Conservation (phyloP, 2,329 filamentous ascomycete species). For the Alternaria arbusti region DNA sequence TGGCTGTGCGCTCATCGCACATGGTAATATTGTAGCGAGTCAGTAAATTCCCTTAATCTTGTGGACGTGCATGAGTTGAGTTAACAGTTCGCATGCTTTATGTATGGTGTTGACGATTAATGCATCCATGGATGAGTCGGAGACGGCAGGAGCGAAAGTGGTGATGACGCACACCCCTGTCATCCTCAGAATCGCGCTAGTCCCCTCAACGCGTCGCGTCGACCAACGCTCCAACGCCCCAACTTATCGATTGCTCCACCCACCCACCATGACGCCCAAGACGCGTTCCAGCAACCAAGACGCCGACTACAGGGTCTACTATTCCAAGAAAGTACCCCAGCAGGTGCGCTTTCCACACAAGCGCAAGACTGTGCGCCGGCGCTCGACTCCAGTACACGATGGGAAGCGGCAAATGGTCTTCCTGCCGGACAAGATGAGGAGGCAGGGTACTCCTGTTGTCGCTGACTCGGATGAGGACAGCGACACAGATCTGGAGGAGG, state of each 20-base stretch:
- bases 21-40: background rate
- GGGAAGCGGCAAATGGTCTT: slow-evolving; percentile 39
- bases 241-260: slow-evolving; percentile 3
- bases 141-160: background rate
- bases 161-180: slow-evolving; percentile 12
- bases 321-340: slow-evolving; percentile 39
- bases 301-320: slow-evolving; percentile 36
- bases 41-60: accelerated
- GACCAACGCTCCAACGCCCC: background rate
- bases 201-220: slow-evolving; percentile 31
- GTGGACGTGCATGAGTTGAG: background rate
- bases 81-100: background rate
- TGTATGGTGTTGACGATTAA: background rate
- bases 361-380: slow-evolving; percentile 37
- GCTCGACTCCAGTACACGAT: slow-evolving; percentile 15
- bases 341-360: slow-evolving; percentile 39
- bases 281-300: slow-evolving; percentile 37
- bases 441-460: slow-evolving; percentile 8
- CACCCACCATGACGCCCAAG: slow-evolving; percentile 33
- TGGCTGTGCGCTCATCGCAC: background rate
- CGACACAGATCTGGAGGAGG: slow-evolving; percentile 12
- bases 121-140: too few species aligned
- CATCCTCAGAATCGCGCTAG: background rate
- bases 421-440: slow-evolving; percentile 36
- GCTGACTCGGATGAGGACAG: slow-evolving; percentile 22